Evolutionary conservation across 768 basidiomycete genomes (phyloP), one percentile per base, ranked within the genome.

Genomic region (Trametes cingulata): DNA sequence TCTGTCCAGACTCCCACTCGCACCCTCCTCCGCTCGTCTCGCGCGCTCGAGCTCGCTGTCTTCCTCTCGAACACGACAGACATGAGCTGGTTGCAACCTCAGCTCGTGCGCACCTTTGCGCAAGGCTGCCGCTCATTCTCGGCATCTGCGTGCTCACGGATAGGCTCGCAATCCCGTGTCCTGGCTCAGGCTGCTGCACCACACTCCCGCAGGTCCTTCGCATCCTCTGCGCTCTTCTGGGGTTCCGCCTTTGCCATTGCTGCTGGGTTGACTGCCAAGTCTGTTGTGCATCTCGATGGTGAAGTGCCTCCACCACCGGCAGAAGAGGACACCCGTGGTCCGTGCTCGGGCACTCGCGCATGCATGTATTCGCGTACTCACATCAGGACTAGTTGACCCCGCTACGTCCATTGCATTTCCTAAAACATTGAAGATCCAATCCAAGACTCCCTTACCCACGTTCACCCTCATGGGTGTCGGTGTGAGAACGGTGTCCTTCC

Each of bases 401-500:
- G 89, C 83, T 20, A 91, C 90, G 2, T 84, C 84, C 7, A 85
- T 93, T 63, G 74, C 79, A 60, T 93, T 93, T 68, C 91, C 91
- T 2, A 86, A 78, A 43, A 79, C 79, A 5, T 75, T 93, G 22
- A 78, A 69, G 17, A 78, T 91, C 20, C 85, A 86, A 19, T 83
- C 88, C 33, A 88, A 85, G 65, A 73, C 82, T 15, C 80, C 83
- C 10, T 72, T 84, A 6, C 84, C 89, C 9, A 74, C 81, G 1
- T 82, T 91, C 66, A 81, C 85, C 12, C 81, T 96, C 6, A 75
- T 97, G 19, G 95, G 95, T 6, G 76, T 93, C 0, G 95, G 95
- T 22, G 92, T 94, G 39, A 80, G 95, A 50, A 91, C 87, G 0
- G 93, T 97, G 29, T 93, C 93, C 14, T 94, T 97, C 74, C 78